phyloP scores from a whole-genome alignment of 345 rosid genomes.

The Cardamine resedifolia region DNA sequence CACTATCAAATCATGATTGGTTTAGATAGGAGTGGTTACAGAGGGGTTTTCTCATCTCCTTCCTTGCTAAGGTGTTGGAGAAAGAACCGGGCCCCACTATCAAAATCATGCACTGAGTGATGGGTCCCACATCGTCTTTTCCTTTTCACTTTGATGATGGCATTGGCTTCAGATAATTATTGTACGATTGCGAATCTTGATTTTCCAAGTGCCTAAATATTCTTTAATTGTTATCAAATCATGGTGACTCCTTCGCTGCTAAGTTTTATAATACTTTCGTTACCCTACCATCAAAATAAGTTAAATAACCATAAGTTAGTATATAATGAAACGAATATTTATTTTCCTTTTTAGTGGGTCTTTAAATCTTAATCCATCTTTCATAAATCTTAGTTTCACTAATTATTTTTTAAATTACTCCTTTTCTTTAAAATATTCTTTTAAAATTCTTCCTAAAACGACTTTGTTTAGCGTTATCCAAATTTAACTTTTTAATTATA shows the following conservation, averaged over 20 bases:
- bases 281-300: neutral
- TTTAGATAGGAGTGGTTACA: neutral
- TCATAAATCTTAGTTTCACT: neutral
- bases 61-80: neutral
- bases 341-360: neutral
- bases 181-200: constrained; percentile 6
- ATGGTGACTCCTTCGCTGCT: neutral
- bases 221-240: neutral
- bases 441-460: neutral
- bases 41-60: neutral
- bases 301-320: neutral
- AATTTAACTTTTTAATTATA: neutral
- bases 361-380: neutral
- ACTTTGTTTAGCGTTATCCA: neutral
- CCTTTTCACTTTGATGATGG: neutral
- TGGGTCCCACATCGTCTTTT: neutral
- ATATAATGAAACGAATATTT: neutral
- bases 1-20: too few species aligned
- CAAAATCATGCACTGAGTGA: neutral
- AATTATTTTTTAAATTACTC: neutral
- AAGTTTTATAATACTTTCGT: neutral
- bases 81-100: neutral
- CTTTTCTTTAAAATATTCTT: neutral
- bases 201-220: neutral
- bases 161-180: neutral